Conservation (phyloP, 495 filamentous ascomycete genomes). For the Penicillium malachiteum region DNA sequence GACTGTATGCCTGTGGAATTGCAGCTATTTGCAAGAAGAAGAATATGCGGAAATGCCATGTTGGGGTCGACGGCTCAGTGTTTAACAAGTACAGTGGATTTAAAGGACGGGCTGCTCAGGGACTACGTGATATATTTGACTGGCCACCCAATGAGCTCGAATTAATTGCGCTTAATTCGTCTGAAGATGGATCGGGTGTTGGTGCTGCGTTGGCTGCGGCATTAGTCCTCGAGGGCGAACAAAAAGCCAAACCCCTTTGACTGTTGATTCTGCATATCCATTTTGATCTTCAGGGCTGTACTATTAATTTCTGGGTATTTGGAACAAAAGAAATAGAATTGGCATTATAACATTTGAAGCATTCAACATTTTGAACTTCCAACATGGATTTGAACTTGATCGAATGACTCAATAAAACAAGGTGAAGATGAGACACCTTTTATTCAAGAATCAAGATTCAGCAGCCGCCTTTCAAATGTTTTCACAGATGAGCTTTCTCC, state of each 20-base stretch:
- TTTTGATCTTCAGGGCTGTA: too few species aligned
- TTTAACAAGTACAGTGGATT: constrained; percentile 95
- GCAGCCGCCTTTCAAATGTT: neutral
- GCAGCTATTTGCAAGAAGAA: constrained; percentile 92
- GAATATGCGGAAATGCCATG: constrained; percentile 69
- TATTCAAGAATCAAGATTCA: too few species aligned
- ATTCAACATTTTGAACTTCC: too few species aligned
- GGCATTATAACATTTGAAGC: too few species aligned
- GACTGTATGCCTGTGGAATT: constrained; percentile 86
- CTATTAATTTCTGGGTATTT: too few species aligned
- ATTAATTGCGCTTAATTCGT: constrained; percentile 25
- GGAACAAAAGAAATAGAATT: too few species aligned
- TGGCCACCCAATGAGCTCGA: constrained; percentile 23
- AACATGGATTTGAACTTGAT: too few species aligned
- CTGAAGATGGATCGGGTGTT: constrained; percentile 33
- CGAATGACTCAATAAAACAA: too few species aligned
- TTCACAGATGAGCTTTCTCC: constrained; percentile 20
- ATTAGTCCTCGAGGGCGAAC: constrained; percentile 14
- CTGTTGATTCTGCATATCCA: too few species aligned
- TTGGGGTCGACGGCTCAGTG: constrained; percentile 89
- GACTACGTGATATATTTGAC: constrained; percentile 55
- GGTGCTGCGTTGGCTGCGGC: constrained; percentile 33
- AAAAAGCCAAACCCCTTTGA: constrained; percentile 2
- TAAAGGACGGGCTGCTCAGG: constrained; percentile 74
- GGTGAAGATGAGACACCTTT: too few species aligned